Conservation (phyloP, 345 rosid genomes). For the Euphorbia peplus region DNA sequence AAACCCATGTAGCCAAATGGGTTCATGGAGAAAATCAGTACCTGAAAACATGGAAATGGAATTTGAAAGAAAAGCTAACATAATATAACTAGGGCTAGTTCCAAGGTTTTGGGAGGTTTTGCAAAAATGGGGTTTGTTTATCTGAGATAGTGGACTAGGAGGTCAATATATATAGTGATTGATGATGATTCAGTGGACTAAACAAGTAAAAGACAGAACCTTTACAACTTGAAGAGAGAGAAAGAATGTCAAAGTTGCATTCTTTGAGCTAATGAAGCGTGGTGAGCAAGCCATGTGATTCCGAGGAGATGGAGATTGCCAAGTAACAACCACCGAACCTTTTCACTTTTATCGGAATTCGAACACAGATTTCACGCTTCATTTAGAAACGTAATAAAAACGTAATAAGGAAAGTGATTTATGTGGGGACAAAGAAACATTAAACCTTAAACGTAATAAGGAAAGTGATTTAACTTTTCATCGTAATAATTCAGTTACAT, state of each 20-base stretch:
- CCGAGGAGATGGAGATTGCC: constrained; percentile 7
- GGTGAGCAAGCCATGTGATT: constrained; percentile 29
- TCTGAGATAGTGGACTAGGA: background rate
- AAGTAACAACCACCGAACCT: background rate
- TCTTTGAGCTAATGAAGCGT: constrained; percentile 18
- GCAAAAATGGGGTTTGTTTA: background rate
- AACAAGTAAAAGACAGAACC: too few relatives aligned
- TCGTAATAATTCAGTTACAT: too few relatives aligned
- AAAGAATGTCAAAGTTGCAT: constrained; percentile 14
- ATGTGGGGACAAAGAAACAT: too few relatives aligned
- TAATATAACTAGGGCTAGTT: constrained; percentile 31
- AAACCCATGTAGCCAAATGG: constrained; percentile 37
- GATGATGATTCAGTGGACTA: too few relatives aligned
- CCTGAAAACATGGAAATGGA: constrained; percentile 26
- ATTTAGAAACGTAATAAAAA: too few relatives aligned
- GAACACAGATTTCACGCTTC: too few relatives aligned
- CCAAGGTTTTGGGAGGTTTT: constrained; percentile 21
- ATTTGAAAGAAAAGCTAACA: constrained; percentile 22
- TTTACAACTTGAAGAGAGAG: background rate
- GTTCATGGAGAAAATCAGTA: constrained; percentile 33
- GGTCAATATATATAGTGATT: background rate
- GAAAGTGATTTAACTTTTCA: too few relatives aligned
- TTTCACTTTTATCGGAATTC: too few relatives aligned
- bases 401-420: too few relatives aligned
- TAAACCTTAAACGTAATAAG: too few relatives aligned